Evolutionary conservation across 2,329 filamentous ascomycete genomes (phyloP).

Genomic region (Trichoderma sp.): DNA sequence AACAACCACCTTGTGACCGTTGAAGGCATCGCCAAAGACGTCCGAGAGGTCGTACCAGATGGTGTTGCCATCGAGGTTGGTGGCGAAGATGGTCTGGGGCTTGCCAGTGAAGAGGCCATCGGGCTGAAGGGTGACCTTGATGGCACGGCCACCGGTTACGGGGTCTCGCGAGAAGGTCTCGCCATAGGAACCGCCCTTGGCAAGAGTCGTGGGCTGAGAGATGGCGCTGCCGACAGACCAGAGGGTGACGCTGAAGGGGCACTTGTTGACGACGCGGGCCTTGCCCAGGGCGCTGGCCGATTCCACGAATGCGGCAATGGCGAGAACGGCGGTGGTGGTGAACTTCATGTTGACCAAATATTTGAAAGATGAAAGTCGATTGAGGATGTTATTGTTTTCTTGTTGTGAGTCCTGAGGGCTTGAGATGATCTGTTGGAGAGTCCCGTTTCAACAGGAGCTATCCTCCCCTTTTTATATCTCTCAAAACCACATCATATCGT

Average conservation of each 20-base stretch:
- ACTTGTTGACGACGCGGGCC: slow-evolving; percentile 38
- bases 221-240: slow-evolving; percentile 39
- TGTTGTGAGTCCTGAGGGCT: not conserved
- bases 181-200: slow-evolving; percentile 29
- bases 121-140: slow-evolving; percentile 36
- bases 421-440: not conserved
- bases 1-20: slow-evolving; percentile 32
- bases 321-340: slow-evolving; percentile 18
- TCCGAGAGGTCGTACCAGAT: slow-evolving; percentile 42
- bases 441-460: not conserved
- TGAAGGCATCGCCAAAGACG: slow-evolving; percentile 40
- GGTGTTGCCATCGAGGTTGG: slow-evolving; percentile 34
- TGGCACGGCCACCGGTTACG: slow-evolving; percentile 36
- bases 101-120: slow-evolving; percentile 40
- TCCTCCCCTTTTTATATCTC: not conserved
- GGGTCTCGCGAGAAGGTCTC: slow-evolving; percentile 37
- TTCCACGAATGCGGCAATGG: slow-evolving; percentile 12
- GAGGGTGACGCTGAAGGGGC: slow-evolving; percentile 34
- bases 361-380: too few species aligned
- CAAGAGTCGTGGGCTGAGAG: slow-evolving; percentile 28
- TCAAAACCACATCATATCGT: not conserved
- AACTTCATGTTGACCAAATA: slow-evolving; percentile 21
- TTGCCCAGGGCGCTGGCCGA: slow-evolving; percentile 31
- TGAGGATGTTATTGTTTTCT: not conserved
- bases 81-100: slow-evolving; percentile 41